A percentile compares a stretch with the other conserved stretches of the same genome.
phyloP scores from a whole-genome alignment of 225 moss, liverwort and hornwort genomes.

The Antitrichia curtipendula region DNA sequence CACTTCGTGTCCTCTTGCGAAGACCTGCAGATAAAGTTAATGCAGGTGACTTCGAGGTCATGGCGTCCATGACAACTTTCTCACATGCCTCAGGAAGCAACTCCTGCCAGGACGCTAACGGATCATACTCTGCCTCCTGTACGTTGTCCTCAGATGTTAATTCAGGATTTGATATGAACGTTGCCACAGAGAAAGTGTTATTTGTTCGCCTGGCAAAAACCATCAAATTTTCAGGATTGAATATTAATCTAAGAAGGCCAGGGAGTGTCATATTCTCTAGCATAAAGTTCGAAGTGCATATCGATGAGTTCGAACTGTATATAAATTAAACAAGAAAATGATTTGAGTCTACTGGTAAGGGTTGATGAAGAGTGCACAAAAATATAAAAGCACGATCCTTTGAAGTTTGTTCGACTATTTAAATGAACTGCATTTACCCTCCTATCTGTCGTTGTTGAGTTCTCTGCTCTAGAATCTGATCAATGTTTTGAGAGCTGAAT shows the following conservation, averaged over 20 bases:
- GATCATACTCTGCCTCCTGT: not conserved
- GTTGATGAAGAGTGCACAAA: not conserved
- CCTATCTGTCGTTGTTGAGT: not conserved
- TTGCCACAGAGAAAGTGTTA: not conserved
- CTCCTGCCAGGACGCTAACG: not conserved
- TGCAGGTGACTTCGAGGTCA: not conserved
- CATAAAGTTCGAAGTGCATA: not conserved
- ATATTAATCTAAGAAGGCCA: not conserved
- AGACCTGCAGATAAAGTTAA: not conserved
- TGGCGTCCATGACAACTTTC: not conserved
- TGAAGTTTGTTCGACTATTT: not conserved
- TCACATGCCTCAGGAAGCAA: not conserved
- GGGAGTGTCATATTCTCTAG: not conserved
- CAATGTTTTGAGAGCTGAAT: not conserved
- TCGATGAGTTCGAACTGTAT: not conserved
- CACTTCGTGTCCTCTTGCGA: not conserved
- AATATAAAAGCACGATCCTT: not conserved
- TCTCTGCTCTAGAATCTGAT: not conserved
- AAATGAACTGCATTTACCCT: not conserved
- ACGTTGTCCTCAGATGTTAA: not conserved
- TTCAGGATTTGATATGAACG: not conserved
- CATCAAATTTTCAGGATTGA: not conserved
- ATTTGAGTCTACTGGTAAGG: not conserved
- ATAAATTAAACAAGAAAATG: not conserved
- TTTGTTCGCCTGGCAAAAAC: not conserved